A percentile compares a stretch with the other conserved stretches of the same genome.
Conservation (phyloP, 2,329 filamentous ascomycete species). For the Xylariaceae sp. region DNA sequence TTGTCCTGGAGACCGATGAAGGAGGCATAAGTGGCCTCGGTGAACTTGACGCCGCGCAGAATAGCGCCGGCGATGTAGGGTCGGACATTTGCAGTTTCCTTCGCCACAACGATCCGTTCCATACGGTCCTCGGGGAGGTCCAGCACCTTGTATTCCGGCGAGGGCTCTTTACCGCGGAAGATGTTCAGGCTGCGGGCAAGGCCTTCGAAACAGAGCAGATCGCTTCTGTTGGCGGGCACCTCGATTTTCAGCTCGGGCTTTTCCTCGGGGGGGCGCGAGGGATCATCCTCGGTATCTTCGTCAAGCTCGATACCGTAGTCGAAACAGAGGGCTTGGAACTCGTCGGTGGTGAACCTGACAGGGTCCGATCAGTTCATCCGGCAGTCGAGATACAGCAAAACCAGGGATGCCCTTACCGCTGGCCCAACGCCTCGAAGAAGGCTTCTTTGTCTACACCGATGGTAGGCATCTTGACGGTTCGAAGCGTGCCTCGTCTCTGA, state of each 20-base stretch:
- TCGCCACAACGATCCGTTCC: constrained; percentile 73
- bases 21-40: constrained; percentile 84
- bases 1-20: constrained; percentile 99
- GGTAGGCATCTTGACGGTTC: constrained; percentile 70
- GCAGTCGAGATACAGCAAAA: constrained; percentile 10
- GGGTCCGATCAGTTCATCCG: constrained; percentile 18
- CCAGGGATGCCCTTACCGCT: constrained; percentile 53
- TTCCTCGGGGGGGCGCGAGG: constrained; percentile 33
- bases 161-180: constrained; percentile 66
- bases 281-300: constrained; percentile 79
- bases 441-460: constrained; percentile 94
- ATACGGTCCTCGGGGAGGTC: constrained; percentile 67
- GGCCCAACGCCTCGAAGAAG: constrained; percentile 87
- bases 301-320: constrained; percentile 98
- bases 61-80: constrained; percentile 88
- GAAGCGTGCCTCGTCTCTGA: constrained; percentile 3
- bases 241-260: constrained; percentile 18
- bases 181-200: constrained; percentile 20
- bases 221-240: constrained; percentile 17
- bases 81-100: constrained; percentile 70
- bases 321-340: constrained; percentile 97
- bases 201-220: constrained; percentile 19
- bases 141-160: constrained; percentile 75
- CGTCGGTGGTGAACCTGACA: constrained; percentile 75
- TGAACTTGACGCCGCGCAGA: constrained; percentile 85